phyloP scores from a whole-genome alignment of 495 filamentous ascomycete genomes.

The Hypoxylon trugodes region DNA sequence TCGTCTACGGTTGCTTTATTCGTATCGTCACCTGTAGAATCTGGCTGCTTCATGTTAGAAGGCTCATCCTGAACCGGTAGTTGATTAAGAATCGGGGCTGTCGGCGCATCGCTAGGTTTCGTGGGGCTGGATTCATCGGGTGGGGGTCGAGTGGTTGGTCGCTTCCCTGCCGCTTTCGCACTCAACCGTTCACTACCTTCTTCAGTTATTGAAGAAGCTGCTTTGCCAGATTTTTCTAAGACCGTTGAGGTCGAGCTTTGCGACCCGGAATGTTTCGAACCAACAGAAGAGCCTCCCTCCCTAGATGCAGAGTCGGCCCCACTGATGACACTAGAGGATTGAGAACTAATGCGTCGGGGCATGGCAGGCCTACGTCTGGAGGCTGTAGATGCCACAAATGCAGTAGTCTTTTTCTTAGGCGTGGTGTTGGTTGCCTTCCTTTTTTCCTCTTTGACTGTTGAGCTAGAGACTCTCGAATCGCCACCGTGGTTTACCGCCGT shows the following conservation, averaged over 20 bases:
- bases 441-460: constrained; percentile 39
- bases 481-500: constrained; percentile 41
- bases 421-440: constrained; percentile 32
- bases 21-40: constrained; percentile 8
- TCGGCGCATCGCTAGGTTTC: constrained; percentile 24
- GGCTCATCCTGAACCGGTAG: background rate
- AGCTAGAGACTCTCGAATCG: constrained; percentile 32
- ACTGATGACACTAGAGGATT: constrained; percentile 45
- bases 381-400: constrained; percentile 47
- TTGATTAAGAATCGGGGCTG: background rate
- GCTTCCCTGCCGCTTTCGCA: constrained; percentile 52
- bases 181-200: constrained; percentile 32
- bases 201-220: background rate
- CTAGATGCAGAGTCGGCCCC: constrained; percentile 37
- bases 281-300: constrained; percentile 28
- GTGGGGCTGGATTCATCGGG: constrained; percentile 22
- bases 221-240: constrained; percentile 24
- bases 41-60: constrained; percentile 1
- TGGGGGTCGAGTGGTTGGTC: constrained; percentile 28
- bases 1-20: constrained; percentile 9
- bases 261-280: constrained; percentile 33
- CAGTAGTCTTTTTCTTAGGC: constrained; percentile 44
- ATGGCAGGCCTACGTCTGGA: constrained; percentile 50
- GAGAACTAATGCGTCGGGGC: constrained; percentile 52
- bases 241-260: constrained; percentile 28